These are phyloP conservation scores for Friedmanniomyces endolithicus DNA, from an alignment of 495 filamentous ascomycete genomes.

Conservation along the genomic window DNA sequence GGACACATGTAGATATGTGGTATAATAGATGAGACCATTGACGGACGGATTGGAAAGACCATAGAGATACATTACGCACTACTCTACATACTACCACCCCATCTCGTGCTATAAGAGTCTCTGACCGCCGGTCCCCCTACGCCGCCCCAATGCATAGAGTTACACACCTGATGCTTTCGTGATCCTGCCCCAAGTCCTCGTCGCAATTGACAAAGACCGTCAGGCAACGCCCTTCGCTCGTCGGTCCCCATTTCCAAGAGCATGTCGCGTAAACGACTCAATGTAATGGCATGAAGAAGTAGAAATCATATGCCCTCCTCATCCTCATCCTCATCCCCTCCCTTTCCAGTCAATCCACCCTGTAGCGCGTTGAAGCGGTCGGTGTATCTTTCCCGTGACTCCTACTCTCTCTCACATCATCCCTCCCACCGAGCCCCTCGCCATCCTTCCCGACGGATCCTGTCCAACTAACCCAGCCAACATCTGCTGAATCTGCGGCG, in stretches of 20 bases:
- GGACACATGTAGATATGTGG: too few species aligned
- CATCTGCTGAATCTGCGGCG: conserved; percentile 53
- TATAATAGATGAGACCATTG: too few species aligned
- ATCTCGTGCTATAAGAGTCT: conserved; percentile 1
- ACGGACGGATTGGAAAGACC: too few species aligned
- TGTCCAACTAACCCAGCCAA: conserved; percentile 8
- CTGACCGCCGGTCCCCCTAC: neutral
- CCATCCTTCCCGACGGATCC: conserved; percentile 3
- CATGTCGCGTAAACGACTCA: neutral
- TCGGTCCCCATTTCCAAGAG: neutral
- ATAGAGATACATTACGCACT: conserved; percentile 14
- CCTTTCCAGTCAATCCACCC: neutral
- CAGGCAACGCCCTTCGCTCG: neutral
- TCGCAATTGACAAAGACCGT: neutral
- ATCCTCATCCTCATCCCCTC: neutral
- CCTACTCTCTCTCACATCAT: neutral
- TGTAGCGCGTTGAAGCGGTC: too few species aligned
- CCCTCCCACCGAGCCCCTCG: conserved; percentile 1
- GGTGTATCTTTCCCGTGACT: neutral
- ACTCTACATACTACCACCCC: conserved; percentile 2
- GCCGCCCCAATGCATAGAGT: neutral
- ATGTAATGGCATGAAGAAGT: neutral
- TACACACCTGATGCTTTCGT: conserved; percentile 4
- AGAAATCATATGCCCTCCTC: neutral
- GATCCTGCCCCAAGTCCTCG: neutral